phyloP scores from a whole-genome alignment of 306 rosid species.

The Canavalia ensiformis region DNA sequence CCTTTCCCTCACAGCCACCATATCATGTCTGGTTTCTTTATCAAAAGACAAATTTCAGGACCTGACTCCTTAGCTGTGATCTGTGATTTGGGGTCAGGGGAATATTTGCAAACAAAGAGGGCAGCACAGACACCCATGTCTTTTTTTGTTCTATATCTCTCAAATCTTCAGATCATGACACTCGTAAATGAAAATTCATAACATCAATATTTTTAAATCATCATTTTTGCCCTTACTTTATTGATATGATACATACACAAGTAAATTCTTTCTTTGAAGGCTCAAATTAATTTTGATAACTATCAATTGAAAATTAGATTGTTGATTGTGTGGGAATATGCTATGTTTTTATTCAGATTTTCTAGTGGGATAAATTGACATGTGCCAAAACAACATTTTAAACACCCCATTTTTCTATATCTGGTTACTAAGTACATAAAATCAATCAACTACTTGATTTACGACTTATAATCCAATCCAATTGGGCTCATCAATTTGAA shows the following conservation, averaged over 20 bases:
- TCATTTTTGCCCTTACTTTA: neutral
- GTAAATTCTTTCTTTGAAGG: conserved; percentile 47
- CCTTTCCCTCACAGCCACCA: conserved; percentile 55
- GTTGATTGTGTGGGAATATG: conserved; percentile 21
- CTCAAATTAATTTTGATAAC: conserved; percentile 36
- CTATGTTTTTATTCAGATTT: neutral
- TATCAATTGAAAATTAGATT: conserved; percentile 31
- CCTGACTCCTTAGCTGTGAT: conserved; percentile 41
- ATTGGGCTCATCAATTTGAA: neutral
- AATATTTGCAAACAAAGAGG: conserved; percentile 48
- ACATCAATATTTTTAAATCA: neutral
- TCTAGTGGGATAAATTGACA: neutral
- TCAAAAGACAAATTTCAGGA: conserved; percentile 54
- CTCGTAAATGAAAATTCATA: neutral
- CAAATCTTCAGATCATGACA: neutral
- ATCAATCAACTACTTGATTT: neutral
- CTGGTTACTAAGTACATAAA: neutral
- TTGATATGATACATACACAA: neutral
- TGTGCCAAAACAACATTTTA: conserved; percentile 32
- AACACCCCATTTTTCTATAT: neutral
- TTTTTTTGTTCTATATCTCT: conserved; percentile 17
- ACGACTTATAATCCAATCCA: neutral
- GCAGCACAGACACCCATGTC: conserved; percentile 48
- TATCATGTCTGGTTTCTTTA: conserved; percentile 56
- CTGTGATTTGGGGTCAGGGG: conserved; percentile 50